Base-by-base conservation (phyloP, 768 basidiomycete species). In the Russula vinacea region DNA sequence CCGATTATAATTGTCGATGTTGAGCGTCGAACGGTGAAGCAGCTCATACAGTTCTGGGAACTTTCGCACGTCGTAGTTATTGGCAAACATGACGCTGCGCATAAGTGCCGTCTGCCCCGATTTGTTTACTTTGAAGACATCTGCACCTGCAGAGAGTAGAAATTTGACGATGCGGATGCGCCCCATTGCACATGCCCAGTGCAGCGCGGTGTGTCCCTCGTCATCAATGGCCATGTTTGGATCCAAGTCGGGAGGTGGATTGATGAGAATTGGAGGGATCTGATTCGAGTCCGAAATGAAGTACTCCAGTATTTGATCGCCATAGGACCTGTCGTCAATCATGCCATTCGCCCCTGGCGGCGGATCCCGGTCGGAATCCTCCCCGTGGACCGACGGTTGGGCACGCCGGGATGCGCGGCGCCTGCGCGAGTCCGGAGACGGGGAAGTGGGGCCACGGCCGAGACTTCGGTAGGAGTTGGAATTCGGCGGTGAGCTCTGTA, bases 161-260 rank as follows among this genome's bases (percentile, higher is more conserved):
- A 98, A 81, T 73, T 98, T 98, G 70, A 98, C 94, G 66, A 98
- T 89, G 39, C 96, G 87, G 60, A 98, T 87, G 47, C 97, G 89
- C 35, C 97, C 97, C 96, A 99, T 98, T 13, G 97, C 97, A 71
- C 93, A 95, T 4, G 95, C 96, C 97, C 97, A 99, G 70, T 99
- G 97, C 16, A 99, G 78, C 24, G 97, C 86, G 0, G 95, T 97
- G 73, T 99, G 97, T 0, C 93, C 94, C 72, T 99, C 97, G 67
- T 98, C 97, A 77, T 99, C 97, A 66, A 99, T 98, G 39, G 89
- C 86, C 80, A 94, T 90, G 71, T 98, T 94, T 14, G 97, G 87
- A 74, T 98, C 94, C 73, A 97, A 95, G 75, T 97, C 91, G 45
- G 83, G 72, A 6, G 96, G 94, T 17, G 94, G 97, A 45, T 82